phyloP scores from a whole-genome alignment of 2,329 filamentous ascomycete genomes.

The Pseudogymnoascus sp. region DNA sequence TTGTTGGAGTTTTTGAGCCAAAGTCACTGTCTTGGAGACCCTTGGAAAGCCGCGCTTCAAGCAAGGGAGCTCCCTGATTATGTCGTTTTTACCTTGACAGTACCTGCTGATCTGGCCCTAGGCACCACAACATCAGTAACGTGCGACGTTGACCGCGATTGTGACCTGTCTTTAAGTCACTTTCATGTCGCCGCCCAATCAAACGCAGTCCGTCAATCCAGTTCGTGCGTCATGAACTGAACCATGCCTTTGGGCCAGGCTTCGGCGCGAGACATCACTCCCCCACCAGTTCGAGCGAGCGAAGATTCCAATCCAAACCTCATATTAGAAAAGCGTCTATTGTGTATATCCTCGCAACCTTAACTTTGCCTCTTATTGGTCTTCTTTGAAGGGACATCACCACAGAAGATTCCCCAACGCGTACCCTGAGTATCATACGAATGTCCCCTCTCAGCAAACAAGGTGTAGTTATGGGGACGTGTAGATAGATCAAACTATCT shows the following conservation, averaged over 20 bases:
- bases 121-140: not conserved
- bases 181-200: not conserved
- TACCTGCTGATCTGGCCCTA: not conserved
- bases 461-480: not conserved
- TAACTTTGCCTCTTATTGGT: no score
- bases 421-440: not conserved
- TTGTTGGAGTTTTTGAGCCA: not conserved
- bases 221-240: no score
- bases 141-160: not conserved
- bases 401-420: no score
- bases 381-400: no score
- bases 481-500: not conserved
- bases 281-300: no score
- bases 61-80: not conserved
- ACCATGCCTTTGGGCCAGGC: not conserved
- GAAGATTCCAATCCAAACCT: no score
- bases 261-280: no score
- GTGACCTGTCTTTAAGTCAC: not conserved
- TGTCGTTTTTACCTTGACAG: not conserved
- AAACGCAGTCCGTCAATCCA: no score
- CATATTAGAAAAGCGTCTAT: no score
- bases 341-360: no score
- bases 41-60: not conserved
- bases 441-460: not conserved
- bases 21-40: not conserved